Evolutionary conservation across 768 basidiomycete genomes (phyloP), one percentile per base, ranked within the genome.

Genomic region (Coprinopsis sp.): DNA sequence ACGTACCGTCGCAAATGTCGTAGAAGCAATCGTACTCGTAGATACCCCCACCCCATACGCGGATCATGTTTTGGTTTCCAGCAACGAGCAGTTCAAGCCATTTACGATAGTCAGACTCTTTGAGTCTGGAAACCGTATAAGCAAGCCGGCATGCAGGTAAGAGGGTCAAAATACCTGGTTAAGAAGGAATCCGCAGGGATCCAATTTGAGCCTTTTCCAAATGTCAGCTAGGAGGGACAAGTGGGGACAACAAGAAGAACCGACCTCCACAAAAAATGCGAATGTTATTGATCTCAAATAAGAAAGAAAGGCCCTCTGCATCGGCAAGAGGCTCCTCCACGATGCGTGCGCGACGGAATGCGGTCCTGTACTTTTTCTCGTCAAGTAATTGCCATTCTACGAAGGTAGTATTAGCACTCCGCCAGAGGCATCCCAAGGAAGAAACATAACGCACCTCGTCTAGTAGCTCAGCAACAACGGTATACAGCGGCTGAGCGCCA

Each of bases 31-130:
- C 85, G 5, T 75, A 61, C 60, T 91, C 88, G 64, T 95, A 96
- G 38, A 93, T 78, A 0, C 94, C 94, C 11, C 94, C 94, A 44
- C 89, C 94, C 94, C 94, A 97, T 7, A 96, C 81, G 36, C 94
- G 81, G 28, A 95, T 67, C 77, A 77, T 95, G 59, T 92, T 95
- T 64, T 95, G 94, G 57, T 95, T 94, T 3, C 94, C 95, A 39
- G 89, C 75, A 4, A 91, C 80, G 37, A 95, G 67, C 3, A 97
- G 76, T 51, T 91, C 76, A 6, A 97, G 72, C 95, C 91, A 96
- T 6, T 71, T 69, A 36, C 81, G 73, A 57, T 95, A 96, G 43
- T 83, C 63, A 44, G 71, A 66, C n/a, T 63, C 47, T 24, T 70
- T 71, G 48, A 77, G 60, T 0, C 77, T 78, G 37, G 12, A 50